Evolutionary conservation across 306 rosid genomes (phyloP).

Genomic region (Vigna nakashimae): DNA sequence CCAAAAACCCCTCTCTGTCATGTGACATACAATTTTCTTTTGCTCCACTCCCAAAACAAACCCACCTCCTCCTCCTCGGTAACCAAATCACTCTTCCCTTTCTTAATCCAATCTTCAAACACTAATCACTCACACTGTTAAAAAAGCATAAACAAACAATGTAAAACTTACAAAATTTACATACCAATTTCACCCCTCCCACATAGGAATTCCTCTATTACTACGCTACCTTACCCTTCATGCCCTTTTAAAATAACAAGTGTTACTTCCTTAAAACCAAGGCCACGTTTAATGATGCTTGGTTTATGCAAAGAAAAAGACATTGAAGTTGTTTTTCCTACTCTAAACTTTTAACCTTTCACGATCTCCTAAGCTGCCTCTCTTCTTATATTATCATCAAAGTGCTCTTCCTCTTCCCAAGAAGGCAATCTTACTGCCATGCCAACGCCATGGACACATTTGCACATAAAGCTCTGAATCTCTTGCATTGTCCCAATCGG

Average conservation of each 20-base stretch:
- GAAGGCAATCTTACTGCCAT: conserved; percentile 47
- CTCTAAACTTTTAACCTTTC: conserved; percentile 67
- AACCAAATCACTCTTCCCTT: conserved; percentile 59
- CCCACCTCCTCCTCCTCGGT: conserved; percentile 85
- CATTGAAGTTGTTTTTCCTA: conserved; percentile 61
- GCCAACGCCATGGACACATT: conserved; percentile 49
- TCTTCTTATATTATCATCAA: conserved; percentile 57
- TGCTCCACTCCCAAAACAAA: conserved; percentile 84
- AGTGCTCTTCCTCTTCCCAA: conserved; percentile 62
- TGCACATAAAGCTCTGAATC: conserved; percentile 73
- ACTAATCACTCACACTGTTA: conserved; percentile 47
- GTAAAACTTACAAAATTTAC: conserved; percentile 37
- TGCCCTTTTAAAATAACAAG: background rate
- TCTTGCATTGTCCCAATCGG: conserved; percentile 63
- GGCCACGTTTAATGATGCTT: conserved; percentile 47
- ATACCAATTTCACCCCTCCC: conserved; percentile 44
- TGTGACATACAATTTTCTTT: conserved; percentile 60
- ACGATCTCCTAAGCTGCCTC: conserved; percentile 73
- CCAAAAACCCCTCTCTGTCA: conserved; percentile 49
- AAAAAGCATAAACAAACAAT: conserved; percentile 37
- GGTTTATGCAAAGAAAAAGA: conserved; percentile 47
- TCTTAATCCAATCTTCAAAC: conserved; percentile 55
- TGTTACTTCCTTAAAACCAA: conserved; percentile 15
- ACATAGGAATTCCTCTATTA: conserved; percentile 46
- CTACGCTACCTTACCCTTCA: conserved; percentile 47